Base-by-base conservation (phyloP, 2,329 filamentous ascomycete species). In the Aspergillus vadensis region DNA sequence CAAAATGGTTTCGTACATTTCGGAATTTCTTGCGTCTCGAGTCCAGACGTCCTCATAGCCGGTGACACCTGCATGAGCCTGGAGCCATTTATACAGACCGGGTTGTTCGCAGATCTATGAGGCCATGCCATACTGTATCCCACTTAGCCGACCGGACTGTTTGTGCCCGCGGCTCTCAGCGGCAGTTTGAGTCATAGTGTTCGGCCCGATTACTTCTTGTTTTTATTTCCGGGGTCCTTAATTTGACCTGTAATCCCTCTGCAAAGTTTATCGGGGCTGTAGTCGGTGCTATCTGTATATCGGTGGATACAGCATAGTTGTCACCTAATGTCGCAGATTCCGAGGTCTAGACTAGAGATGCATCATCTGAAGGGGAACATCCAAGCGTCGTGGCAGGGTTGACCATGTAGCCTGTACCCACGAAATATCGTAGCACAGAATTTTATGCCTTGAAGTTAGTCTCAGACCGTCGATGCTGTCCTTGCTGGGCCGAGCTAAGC, bases 11-110 rank as follows among this genome's bases (percentile, higher is more conserved):
- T 54, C 48, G 58, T 55, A 53, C n/a, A 41, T 21, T 25, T 36
- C 57, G 36, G 36, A 43, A 48, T 60, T 55, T 47, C 48, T 57
- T 60, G 50, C 56, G 55, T 65, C 23, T 41, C 36, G 52, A 59
- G 60, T 36, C 57, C 51, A 58, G 44, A 39, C 47, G 39, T 36
- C 32, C 51, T 49, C 19, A 56, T 23, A 58, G 36, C 21, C 5
- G 17, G 44, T 62, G 55, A 58, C 59, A 62, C 36, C 57, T 62
- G 62, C 60, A 62, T 61, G 55, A 59, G 60, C 48, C 57, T 39
- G 39, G 61, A 58, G 48, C n/a, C 21, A 62, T 58, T 36, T 49
- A 43, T 60, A 51, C 52, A 57, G 48, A 55, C 50, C 44, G 30
- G 32, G 41, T 59, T 36, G 47, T 23, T 44, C 36, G 58, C 49